Evolutionary conservation across 148 eudicot genomes (phyloP).

Genomic region (Bassia scoparia): DNA sequence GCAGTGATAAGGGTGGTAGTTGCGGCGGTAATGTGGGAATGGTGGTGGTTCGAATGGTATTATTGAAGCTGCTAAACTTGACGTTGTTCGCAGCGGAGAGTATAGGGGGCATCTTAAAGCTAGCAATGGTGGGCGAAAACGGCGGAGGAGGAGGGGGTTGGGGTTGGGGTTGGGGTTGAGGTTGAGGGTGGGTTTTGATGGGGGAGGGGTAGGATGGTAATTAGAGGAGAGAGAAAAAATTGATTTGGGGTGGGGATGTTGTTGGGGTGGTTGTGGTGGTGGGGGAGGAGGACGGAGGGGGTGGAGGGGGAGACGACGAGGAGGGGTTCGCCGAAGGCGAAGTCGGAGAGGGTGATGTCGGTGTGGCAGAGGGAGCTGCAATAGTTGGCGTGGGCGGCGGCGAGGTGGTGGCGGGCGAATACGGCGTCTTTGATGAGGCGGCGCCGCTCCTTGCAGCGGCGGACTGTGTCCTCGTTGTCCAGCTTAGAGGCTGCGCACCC

Average conservation of each 20-base stretch:
- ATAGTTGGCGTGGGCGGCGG: slow-evolving; percentile 94
- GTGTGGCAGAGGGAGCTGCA: slow-evolving; percentile 75
- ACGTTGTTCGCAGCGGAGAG: slow-evolving; percentile 32
- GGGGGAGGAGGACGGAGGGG: slow-evolving; percentile 63
- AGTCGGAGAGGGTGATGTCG: slow-evolving; percentile 69
- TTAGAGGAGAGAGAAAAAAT: slow-evolving; percentile 13
- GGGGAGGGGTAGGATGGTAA: slow-evolving; percentile 24
- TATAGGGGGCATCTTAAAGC: slow-evolving; percentile 48
- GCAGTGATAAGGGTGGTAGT: too few species aligned
- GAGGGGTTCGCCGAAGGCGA: slow-evolving; percentile 83
- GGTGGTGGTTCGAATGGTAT: too few species aligned
- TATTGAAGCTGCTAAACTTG: background rate
- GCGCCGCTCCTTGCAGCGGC: slow-evolving; percentile 96
- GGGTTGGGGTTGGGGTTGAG: slow-evolving; percentile 30
- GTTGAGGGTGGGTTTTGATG: slow-evolving; percentile 20
- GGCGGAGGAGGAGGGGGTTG: slow-evolving; percentile 32
- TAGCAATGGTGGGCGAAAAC: slow-evolving; percentile 28
- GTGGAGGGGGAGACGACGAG: slow-evolving; percentile 57
- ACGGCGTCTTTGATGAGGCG: slow-evolving; percentile 83
- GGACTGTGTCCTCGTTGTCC: slow-evolving; percentile 85
- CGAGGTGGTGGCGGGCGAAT: slow-evolving; percentile 92
- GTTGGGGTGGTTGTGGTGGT: background rate
- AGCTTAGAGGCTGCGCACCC: slow-evolving; percentile 91
- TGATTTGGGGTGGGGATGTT: background rate
- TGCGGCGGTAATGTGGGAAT: too few species aligned